Base-by-base conservation (phyloP, 2,329 filamentous ascomycete genomes). In the Cladosporium colombiae region DNA sequence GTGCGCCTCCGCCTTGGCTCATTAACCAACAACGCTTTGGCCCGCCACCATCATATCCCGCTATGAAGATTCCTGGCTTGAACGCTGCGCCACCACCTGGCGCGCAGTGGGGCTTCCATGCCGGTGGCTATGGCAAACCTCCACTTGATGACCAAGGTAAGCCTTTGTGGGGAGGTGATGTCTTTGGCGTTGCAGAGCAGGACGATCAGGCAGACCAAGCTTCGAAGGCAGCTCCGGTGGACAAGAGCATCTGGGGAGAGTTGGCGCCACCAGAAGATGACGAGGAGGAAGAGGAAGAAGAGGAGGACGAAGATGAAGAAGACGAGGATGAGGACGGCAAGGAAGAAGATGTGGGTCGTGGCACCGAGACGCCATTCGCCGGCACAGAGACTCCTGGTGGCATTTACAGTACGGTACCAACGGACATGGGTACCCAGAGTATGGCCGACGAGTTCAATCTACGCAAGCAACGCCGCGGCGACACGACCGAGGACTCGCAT, bases 21-120 rank as follows among this genome's bases (percentile, higher is more conserved):
- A 94, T 99, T 76, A 97, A 97, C 78, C 92, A 96, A 79, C 95
- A 99, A 79, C 89, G 94, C 71, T 92, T 93, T 73, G 95, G 95
- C 0, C 93, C 93, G 27, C 94, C 95, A 1, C 93, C 94, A 6
- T 96, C 93, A 10, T 99, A 99, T 77, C 93, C 95, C 25, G 92
- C 92, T n/a, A 84, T 98, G 62, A 96, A 95, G 77, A 93, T 99
- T 67, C 91, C 95, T 10, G 95, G 95, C 53, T 85, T 99, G 56
- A 99, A 98, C 77, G 93, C 94, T 1, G 93, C 95, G 5, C 92
- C 94, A 13, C 95, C 95, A 2, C 85, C 92, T 1, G 94, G 94
- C 57, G 93, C 91, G 27, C 87, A 89, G 65, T 99, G 95, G 95
- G 95, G 95, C 2, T 99, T 96, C 78, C 91, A 94, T 71, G 93